phyloP scores from a whole-genome alignment of 176 grass and related monocot species.

The Coix lacrymajobi region DNA sequence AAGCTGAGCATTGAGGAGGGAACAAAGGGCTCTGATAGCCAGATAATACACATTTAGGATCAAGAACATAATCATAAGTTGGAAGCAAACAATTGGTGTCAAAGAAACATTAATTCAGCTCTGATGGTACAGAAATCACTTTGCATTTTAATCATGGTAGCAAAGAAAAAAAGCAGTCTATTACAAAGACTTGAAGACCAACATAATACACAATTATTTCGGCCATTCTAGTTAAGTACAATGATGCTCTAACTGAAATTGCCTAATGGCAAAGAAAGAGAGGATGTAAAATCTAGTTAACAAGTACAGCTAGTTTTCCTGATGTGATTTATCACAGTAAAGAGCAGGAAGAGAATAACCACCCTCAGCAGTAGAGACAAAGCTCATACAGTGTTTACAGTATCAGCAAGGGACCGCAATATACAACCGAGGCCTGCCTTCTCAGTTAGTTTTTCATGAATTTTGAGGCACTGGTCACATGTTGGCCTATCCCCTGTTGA shows the following conservation, averaged over 20 bases:
- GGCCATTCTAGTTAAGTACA: background rate
- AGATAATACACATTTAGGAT: background rate
- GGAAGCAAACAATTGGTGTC: background rate
- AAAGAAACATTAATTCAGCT: background rate
- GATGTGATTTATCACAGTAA: background rate
- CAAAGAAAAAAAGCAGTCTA: background rate
- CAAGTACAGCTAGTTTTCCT: background rate
- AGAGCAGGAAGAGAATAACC: background rate
- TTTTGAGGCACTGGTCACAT: conserved; percentile 95
- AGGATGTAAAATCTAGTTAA: background rate
- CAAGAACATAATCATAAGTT: background rate
- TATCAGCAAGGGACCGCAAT: conserved; percentile 64
- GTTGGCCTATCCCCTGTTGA: conserved; percentile 84
- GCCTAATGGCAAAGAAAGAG: background rate
- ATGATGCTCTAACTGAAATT: background rate
- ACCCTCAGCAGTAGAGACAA: background rate
- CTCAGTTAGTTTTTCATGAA: conserved; percentile 89
- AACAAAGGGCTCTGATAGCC: background rate
- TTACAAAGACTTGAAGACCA: background rate
- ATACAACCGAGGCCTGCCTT: conserved; percentile 85
- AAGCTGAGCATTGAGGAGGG: background rate
- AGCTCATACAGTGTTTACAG: conserved; percentile 62
- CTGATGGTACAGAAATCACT: background rate
- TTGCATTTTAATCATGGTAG: background rate
- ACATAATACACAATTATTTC: background rate